Base-by-base conservation (phyloP, 164 flowering plant species). In the Vitis amurensis region DNA sequence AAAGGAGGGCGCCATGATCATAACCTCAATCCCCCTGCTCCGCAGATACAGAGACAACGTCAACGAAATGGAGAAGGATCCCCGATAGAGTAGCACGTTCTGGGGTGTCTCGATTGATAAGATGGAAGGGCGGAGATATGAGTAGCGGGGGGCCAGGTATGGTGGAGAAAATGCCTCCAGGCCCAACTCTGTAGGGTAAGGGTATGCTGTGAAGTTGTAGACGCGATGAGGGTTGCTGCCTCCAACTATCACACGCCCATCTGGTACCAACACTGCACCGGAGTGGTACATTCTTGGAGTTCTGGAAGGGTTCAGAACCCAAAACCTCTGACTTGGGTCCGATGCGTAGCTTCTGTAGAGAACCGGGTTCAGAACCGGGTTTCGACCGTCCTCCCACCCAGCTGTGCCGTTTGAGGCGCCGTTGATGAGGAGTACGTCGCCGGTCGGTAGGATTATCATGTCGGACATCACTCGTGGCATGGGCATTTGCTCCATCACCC, bases 281-380 rank as follows among this genome's bases (percentile, higher is more conserved):
- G 98, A 94, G 79, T 94, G 98, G 79, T 94, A 94, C 82, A 92
- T 71, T 50, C 98, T 73, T 0, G 98, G 81, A 2, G 74, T 87
- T 15, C 49, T 59, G 1, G 91, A 74, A 17, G 88, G 83, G 63
- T 63, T 75, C 9, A 88, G 79, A 11, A 87, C 79, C 11, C 6
- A 16, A 70, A 92, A 91, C 44, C 97, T 72, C 19, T 52, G 69
- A 10, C 49, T 23, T 75, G 78, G 78, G n/a, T 76, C 79, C 4
- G 64, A 73, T 44, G 73, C 79, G 11, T 70, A 8, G 0, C 87
- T 78, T 11, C 6, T 6, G 75, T 92, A 94, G 1, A 91, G 59
- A 56, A 94, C 80, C 74, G 97, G 98, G 67, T 71, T 79, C 4
- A 76, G 30, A 48, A 77, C 88, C 66, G 97, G 93, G 69, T 82